phyloP scores from a whole-genome alignment of 2,329 filamentous ascomycete genomes.

The Geosmithia putterillii region DNA sequence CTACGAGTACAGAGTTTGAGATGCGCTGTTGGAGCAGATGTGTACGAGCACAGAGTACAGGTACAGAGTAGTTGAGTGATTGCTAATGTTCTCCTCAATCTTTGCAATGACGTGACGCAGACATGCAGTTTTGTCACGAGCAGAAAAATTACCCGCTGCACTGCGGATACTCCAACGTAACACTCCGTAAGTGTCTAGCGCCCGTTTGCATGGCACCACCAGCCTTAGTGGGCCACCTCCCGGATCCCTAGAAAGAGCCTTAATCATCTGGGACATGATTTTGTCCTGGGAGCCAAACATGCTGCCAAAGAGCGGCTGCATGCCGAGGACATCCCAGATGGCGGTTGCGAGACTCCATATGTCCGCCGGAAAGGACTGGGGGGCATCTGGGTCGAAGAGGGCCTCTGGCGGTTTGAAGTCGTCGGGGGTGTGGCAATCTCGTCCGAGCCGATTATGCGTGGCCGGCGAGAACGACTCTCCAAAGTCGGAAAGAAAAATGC shows the following conservation, averaged over 20 bases:
- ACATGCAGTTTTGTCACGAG: neutral
- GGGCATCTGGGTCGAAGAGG: slow-evolving; percentile 16
- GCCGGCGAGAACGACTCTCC: slow-evolving; percentile 16
- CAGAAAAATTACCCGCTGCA: neutral
- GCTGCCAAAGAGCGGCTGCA: slow-evolving; percentile 6
- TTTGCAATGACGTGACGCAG: neutral
- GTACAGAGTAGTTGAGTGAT: neutral
- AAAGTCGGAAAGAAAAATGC: slow-evolving; percentile 18
- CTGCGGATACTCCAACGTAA: neutral
- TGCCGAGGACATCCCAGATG: slow-evolving; percentile 20
- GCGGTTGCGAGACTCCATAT: slow-evolving; percentile 25
- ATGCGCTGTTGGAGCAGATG: neutral
- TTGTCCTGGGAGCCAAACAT: no score
- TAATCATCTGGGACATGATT: no score
- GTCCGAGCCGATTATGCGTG: slow-evolving; percentile 8
- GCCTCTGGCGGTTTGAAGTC: slow-evolving; percentile 16
- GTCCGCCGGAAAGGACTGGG: slow-evolving; percentile 20
- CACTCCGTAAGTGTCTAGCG: neutral
- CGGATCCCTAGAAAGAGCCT: no score
- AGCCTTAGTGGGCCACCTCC: no score
- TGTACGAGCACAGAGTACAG: neutral
- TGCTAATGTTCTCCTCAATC: neutral
- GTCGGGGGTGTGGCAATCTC: slow-evolving; percentile 15
- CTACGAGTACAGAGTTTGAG: no score
- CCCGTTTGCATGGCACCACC: no score